phyloP scores from a whole-genome alignment of 495 filamentous ascomycete species.

The Apiosordaria backusii region DNA sequence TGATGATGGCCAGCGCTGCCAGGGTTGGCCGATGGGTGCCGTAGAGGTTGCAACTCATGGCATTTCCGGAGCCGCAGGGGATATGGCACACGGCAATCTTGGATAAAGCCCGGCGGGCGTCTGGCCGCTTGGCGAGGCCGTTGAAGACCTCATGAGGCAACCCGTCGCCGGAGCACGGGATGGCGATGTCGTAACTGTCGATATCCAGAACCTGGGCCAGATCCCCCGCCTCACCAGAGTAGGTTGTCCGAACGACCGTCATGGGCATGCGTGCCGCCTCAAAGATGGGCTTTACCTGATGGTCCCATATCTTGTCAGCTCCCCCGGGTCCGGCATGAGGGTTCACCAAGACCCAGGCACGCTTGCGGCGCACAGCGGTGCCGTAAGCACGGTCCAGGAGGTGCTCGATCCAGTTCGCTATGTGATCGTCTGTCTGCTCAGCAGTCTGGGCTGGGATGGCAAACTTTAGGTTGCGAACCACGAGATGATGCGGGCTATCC shows the following conservation, averaged over 20 bases:
- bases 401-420: slow-evolving; percentile 57
- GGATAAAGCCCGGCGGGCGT: slow-evolving; percentile 69
- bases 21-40: slow-evolving; percentile 73
- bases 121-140: slow-evolving; percentile 69
- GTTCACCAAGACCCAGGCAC: slow-evolving; percentile 85
- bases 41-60: slow-evolving; percentile 84
- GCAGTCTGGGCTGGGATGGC: slow-evolving; percentile 15
- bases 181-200: slow-evolving; percentile 73
- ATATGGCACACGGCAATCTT: slow-evolving; percentile 85
- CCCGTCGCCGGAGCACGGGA: slow-evolving; percentile 90
- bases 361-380: slow-evolving; percentile 58
- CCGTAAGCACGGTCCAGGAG: slow-evolving; percentile 72
- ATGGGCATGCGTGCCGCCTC: slow-evolving; percentile 74
- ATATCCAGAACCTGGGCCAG: slow-evolving; percentile 78
- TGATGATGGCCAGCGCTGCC: slow-evolving; percentile 77
- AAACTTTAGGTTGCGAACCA: slow-evolving; percentile 26
- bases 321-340: slow-evolving; percentile 83
- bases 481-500: slow-evolving; percentile 19
- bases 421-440: slow-evolving; percentile 43
- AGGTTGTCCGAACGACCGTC: slow-evolving; percentile 69
- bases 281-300: slow-evolving; percentile 76
- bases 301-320: slow-evolving; percentile 68
- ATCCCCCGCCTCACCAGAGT: slow-evolving; percentile 72
- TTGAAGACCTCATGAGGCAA: slow-evolving; percentile 94
- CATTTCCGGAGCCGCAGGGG: slow-evolving; percentile 91